Evolutionary conservation across 768 basidiomycete species (phyloP), one percentile per base, ranked within the genome.

Genomic region (Gymnopilus dilepis): DNA sequence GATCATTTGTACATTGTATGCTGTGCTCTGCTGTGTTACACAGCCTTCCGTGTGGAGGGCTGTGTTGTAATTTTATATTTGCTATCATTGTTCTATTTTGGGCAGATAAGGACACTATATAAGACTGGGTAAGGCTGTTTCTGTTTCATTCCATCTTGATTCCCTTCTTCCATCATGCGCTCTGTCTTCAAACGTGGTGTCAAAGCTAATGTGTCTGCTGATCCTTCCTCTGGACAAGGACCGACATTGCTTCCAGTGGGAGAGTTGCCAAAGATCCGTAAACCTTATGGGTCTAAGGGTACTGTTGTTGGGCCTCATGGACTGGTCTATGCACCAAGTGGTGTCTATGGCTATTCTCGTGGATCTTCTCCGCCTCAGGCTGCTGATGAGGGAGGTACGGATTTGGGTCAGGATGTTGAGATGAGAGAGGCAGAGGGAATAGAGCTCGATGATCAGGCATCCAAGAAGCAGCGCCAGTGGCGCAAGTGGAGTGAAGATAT

Each of bases 381-480:
- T 47, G 45, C 26, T 47, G 45, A 8, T n/a, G 3, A n/a, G 15
- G 40, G 11, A 1, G 48, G 26, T 4, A 7, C 6, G 4, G 17
- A 22, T 12, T 28, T 17, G 24, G 26, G 0, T 17, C 48, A 24
- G 13, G 11, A 12, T 43, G 37, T 6, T 17, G 40, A 47, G 5
- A 22, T 12, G 24, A 28, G 7, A 50, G 17, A 51, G 11, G 30
- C 52, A 21, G 28, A 13, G 3, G 22, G 6, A 22, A 4, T 19
- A 11, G 4, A 13, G 22, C 15, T 17, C 3, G 15, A 26, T 26
- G 40, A 28, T 31, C 19, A 52, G 1, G 38, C 41, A 24, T 56
- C 24, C 26, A 21, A 65, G 53, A 56, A 62, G 34, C 7, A 56
- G 37, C 42, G 37, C 5, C 57, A 58, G 17, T 65, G 64, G 64